These are phyloP conservation scores for Hyparrhenia diplandra DNA, from an alignment of 176 grass and related monocot genomes.

Conservation along the genomic window DNA sequence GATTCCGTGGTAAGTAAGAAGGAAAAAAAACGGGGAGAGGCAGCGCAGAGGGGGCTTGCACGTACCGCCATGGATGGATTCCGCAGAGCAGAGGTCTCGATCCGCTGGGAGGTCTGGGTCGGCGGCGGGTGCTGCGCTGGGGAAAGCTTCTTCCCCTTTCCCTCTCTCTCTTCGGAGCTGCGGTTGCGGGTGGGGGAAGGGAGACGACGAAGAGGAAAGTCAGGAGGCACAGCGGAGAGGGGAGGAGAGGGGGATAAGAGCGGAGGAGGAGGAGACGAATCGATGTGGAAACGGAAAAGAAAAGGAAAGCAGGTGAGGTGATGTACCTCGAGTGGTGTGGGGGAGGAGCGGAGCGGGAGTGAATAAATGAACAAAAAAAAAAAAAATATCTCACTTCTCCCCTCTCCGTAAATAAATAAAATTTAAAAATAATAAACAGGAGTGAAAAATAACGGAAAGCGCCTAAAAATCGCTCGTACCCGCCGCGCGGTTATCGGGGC, in stretches of 20 bases:
- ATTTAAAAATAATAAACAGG: neutral
- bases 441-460: neutral
- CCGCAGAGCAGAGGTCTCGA: neutral
- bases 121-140: neutral
- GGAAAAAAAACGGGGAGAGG: neutral
- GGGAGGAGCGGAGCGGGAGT: too few species aligned
- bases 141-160: neutral
- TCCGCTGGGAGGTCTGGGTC: neutral
- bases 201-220: conserved; percentile 23
- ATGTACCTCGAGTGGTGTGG: conserved; percentile 4
- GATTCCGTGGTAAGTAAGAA: too few species aligned
- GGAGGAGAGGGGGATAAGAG: neutral
- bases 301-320: neutral
- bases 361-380: neutral
- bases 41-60: neutral
- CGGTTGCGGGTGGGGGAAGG: neutral
- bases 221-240: neutral
- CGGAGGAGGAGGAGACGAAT: neutral
- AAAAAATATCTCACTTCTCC: neutral
- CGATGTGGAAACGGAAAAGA: conserved; percentile 1
- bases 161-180: neutral
- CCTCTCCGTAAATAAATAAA: neutral
- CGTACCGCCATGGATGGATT: conserved; percentile 61
- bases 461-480: neutral
- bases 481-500: neutral